These are phyloP conservation scores for Tremella yokohamensis DNA, from an alignment of 768 basidiomycete genomes.

Conservation along the genomic window DNA sequence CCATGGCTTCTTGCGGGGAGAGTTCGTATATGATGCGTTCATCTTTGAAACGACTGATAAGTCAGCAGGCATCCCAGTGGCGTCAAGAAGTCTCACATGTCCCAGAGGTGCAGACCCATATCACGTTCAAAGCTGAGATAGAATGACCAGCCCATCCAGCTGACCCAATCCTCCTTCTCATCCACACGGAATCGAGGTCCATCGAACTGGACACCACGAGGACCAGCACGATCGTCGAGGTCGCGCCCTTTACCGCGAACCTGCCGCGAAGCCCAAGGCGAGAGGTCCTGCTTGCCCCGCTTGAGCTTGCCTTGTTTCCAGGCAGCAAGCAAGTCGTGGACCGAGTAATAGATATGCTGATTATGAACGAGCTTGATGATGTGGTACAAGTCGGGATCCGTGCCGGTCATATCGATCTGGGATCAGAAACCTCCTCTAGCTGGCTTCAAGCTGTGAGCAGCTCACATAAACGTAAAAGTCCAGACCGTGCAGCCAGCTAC, in stretches of 20 bases:
- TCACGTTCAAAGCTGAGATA: slow-evolving; percentile 62
- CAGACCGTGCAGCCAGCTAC: slow-evolving; percentile 10
- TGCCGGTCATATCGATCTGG: slow-evolving; percentile 60
- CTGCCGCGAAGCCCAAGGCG: slow-evolving; percentile 55
- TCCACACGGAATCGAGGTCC: slow-evolving; percentile 63
- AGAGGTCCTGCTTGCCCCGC: slow-evolving; percentile 50
- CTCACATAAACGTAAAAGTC: slow-evolving; percentile 43
- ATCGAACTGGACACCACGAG: slow-evolving; percentile 60
- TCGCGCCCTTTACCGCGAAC: slow-evolving; percentile 54
- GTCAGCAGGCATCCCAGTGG: slow-evolving; percentile 57
- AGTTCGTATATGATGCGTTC: slow-evolving; percentile 66
- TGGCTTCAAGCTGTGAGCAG: slow-evolving; percentile 52
- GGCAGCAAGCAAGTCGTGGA: slow-evolving; percentile 58
- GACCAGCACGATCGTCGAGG: slow-evolving; percentile 65
- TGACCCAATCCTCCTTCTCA: slow-evolving; percentile 57
- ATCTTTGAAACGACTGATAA: slow-evolving; percentile 54
- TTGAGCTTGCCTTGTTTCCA: slow-evolving; percentile 59
- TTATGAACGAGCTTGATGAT: slow-evolving; percentile 62
- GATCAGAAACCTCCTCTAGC: background rate
- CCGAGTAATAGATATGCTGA: slow-evolving; percentile 58
- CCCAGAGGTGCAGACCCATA: slow-evolving; percentile 54
- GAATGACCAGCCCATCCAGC: slow-evolving; percentile 54
- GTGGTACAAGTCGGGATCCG: slow-evolving; percentile 58
- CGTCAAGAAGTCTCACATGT: slow-evolving; percentile 38
- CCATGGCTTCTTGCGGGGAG: slow-evolving; percentile 60